Evolutionary conservation across 2,329 filamentous ascomycete genomes (phyloP), one percentile per base, ranked within the genome.

Genomic region (Penicillium rolfsii): DNA sequence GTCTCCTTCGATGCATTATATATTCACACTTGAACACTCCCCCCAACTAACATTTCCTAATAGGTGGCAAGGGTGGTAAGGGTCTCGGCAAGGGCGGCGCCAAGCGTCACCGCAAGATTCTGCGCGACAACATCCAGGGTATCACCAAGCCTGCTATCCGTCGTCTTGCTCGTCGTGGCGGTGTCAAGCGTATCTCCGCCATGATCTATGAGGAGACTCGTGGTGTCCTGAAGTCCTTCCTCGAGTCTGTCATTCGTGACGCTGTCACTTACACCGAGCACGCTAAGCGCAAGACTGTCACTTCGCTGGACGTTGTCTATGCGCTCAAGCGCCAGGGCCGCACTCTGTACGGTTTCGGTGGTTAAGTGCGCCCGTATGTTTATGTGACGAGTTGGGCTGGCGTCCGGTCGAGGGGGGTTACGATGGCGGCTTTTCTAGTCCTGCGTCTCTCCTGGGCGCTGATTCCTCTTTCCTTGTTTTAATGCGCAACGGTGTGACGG

Each of bases 161-260:
- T 75, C 93, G 94, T 96, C 93, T 98, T 79, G 93, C 93, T 68
- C 93, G 93, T 84, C 93, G 93, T 96, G 93, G 94, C 80, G 93
- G 93, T 93, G 93, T 97, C 87, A 97, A 97, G 91, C 93, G 93
- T 97, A 97, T 97, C 77, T 97, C 93, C 74, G 93, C 93, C 79
- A 96, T 91, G 89, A 92, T 91, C 82, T 91, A 91, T 83, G 89
- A 91, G 77, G 88, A 92, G 83, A 92, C 89, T 71, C 89, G 89
- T 74, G 89, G 88, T 85, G 89, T 92, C 70, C 85, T 92, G 73
- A 92, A 92, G 86, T 87, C 89, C 77, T 92, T 92, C 87, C 88
- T 92, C 70, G 89, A 92, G 81, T 86, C 87, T 74, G 89, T 92
- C 79, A 92, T 92, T 76, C 87, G 89, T 79, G 89, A 91, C 73